Conservation (phyloP, 305 asterid species). For the Rubia peregrina region DNA sequence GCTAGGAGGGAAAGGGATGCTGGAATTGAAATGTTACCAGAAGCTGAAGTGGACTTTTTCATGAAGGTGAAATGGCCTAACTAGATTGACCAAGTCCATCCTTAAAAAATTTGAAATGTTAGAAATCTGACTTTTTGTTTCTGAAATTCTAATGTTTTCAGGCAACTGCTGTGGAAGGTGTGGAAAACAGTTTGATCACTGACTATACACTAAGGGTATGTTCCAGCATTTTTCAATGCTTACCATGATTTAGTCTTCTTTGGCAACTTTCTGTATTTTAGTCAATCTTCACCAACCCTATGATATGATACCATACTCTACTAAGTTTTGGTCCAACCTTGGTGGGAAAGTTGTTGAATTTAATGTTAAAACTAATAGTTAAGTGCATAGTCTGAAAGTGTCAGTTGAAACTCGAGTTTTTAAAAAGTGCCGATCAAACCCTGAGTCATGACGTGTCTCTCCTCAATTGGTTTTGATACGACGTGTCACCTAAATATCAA, state of each 20-base stretch:
- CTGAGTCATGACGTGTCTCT: too few relatives aligned
- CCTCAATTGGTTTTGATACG: too few relatives aligned
- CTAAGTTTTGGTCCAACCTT: neutral
- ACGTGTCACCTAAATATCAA: too few relatives aligned
- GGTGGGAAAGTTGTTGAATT: neutral
- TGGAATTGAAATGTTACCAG: conserved; percentile 83
- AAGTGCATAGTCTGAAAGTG: too few relatives aligned
- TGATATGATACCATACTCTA: neutral
- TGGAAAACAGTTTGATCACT: conserved; percentile 64
- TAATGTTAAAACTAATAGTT: neutral
- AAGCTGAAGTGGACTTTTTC: conserved; percentile 85
- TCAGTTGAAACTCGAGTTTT: too few relatives aligned
- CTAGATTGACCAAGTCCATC: neutral
- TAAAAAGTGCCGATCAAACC: too few relatives aligned
- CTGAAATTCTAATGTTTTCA: conserved; percentile 14
- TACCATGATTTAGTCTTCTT: neutral
- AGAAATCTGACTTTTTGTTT: neutral
- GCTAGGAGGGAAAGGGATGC: conserved; percentile 87
- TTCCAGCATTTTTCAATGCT: neutral
- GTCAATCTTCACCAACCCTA: neutral
- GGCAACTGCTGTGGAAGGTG: conserved; percentile 92
- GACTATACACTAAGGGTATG: conserved; percentile 67
- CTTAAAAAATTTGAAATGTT: neutral
- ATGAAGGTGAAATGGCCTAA: conserved; percentile 56
- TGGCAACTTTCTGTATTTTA: neutral